Conservation (phyloP, 2,329 filamentous ascomycete genomes). For the Teratosphaeria nubilosa region DNA sequence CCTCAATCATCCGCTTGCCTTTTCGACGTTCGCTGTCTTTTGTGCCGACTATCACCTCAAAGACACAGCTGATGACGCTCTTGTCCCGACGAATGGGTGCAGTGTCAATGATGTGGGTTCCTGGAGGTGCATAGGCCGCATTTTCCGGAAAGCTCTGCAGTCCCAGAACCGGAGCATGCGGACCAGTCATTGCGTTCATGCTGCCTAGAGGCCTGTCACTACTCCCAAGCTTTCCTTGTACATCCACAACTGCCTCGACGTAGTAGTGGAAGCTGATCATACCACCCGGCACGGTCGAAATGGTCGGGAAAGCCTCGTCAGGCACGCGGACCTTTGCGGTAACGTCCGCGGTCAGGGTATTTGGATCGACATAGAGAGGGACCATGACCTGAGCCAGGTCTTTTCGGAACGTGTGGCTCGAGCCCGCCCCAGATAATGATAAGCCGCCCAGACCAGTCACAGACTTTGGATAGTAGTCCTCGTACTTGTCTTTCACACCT, state of each 20-base stretch:
- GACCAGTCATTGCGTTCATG: constrained; percentile 7
- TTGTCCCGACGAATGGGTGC: constrained; percentile 79
- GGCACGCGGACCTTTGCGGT: constrained; percentile 78
- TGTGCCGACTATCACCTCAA: constrained; percentile 82
- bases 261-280: constrained; percentile 96
- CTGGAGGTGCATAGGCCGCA: constrained; percentile 9
- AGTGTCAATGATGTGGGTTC: constrained; percentile 69
- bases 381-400: constrained; percentile 83
- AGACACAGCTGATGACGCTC: constrained; percentile 75
- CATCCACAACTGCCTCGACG: constrained; percentile 82
- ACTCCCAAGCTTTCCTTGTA: constrained; percentile 75
- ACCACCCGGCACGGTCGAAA: constrained; percentile 75
- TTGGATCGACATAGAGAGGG: constrained; percentile 78
- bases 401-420: constrained; percentile 88
- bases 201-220: constrained; percentile 46
- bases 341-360: constrained; percentile 65
- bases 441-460: constrained; percentile 77
- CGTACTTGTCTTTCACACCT: constrained; percentile 59
- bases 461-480: constrained; percentile 80
- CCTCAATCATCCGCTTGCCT: constrained; percentile 34
- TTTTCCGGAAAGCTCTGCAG: constrained; percentile 2
- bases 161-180: constrained; percentile 1
- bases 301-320: constrained; percentile 85
- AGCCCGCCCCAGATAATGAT: constrained; percentile 74
- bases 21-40: constrained; percentile 57